Evolutionary conservation across 1,284 basidiomycete species (phyloP), one percentile per base, ranked within the genome.

Genomic region (Sporisorium graminicola): DNA sequence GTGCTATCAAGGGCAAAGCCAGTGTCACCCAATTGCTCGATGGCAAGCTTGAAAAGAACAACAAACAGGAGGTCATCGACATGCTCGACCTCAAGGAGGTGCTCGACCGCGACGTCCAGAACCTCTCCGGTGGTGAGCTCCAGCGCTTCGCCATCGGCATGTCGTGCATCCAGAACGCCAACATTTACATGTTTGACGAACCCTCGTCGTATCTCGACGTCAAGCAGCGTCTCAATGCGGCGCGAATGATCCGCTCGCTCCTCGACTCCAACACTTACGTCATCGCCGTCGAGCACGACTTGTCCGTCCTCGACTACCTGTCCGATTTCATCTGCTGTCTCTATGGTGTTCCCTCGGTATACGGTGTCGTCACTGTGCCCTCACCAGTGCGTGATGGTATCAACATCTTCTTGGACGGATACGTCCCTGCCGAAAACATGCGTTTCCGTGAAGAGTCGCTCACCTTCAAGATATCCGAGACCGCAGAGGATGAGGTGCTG

Each of bases 141-240:
- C 84, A 85, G 72, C 77, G 84, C 26, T 85, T 85, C 67, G 83
- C 84, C 33, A 85, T 85, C 62, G 84, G 82, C 27, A 85, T 85
- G 84, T 80, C 78, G 26, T 84, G 82, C 61, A 77, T 85, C 22
- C 84, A 85, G 70, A 73, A 64, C n/a, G 84, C 84, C 60, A 85
- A 85, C 71, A 78, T 85, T 71, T 85, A 85, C 81, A 85, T 85
- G 84, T 85, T 85, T 44, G 84, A 85, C 71, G 84, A 85, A 68
- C 84, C 84, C 26, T 85, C 84, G 33, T 83, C 82, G 18, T 85
- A 85, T 59, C 78, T 85, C 59, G 84, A 85, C 56, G 84, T 85
- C 52, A 85, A 85, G 78, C 84, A 85, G 73, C 83, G 84, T 82
- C 74, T 85, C 51, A 85, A 85, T 49, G 84, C 82, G 20, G 84